Base-by-base conservation (phyloP, 441 rosid species). In the Flueggea neowawraea region DNA sequence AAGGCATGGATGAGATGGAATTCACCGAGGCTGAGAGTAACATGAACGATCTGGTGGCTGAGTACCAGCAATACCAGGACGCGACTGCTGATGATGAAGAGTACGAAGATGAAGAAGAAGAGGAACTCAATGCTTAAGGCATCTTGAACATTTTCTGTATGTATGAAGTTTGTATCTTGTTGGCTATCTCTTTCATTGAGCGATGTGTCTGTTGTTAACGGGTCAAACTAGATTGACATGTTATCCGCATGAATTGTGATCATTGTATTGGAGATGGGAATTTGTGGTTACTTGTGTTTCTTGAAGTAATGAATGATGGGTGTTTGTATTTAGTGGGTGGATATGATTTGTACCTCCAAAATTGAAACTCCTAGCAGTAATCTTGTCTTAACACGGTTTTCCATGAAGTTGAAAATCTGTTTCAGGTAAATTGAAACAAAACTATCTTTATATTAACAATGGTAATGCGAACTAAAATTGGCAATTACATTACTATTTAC, bases 1-100 rank as follows among this genome's bases (percentile, higher is more conserved):
- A 84, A 69, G 90, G 88, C 3, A 85, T 85, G 90, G 90, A 85
- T 32, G 88, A 85, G 72, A 84, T 84, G 90, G 90, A 84, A 61
- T 82, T 84, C 66, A 82, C 89, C 0, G 89, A 84, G 67, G 90
- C 90, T 5, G 90, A 85, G 75, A 85, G 90, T 64, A 85, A 82
- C 78, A 81, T 85, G 88, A 85, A 85, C 10, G 86, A 83, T 66
- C 77, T 85, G 61, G 88, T 85, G 4, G 84, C 91, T 0, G 91
- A 85, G 75, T 85, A 85, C 55, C 91, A 71, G 57, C 75, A 71
- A 36, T 71, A 71, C 57, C 75, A 71, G 51, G 75, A 71, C 33
- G 75, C 75, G 47, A 66, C 70, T 1, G 61, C 60, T 4, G 69
- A 65, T 10, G 75, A 71, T 0, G 75, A 65, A 31, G 70, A 71